phyloP scores from a whole-genome alignment of 495 filamentous ascomycete species.

The Tricharina praecox region DNA sequence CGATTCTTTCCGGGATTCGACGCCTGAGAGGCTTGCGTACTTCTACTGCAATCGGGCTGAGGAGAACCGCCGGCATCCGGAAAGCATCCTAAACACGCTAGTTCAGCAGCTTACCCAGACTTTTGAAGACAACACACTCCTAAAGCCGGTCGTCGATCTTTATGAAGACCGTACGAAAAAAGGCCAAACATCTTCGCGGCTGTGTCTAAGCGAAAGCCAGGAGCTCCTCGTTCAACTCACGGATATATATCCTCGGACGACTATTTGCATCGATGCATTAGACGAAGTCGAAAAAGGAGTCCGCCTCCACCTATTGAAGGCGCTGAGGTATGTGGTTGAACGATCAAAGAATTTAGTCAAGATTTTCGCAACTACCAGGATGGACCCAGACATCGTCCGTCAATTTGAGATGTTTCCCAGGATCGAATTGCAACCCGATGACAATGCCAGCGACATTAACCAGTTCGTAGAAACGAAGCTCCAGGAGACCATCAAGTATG shows the following conservation, averaged over 20 bases:
- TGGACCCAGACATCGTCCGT: constrained; percentile 11
- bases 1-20: not conserved
- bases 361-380: constrained; percentile 16
- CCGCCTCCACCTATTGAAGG: constrained; percentile 4
- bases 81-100: constrained; percentile 4
- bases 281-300: constrained; percentile 12
- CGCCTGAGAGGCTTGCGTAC: constrained; percentile 7
- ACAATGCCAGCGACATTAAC: constrained; percentile 5
- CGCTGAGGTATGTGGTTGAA: constrained; percentile 5
- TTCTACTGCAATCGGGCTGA: constrained; percentile 17
- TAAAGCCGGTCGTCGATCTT: constrained; percentile 2
- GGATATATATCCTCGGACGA: constrained; percentile 8
- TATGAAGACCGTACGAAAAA: not conserved
- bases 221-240: constrained; percentile 4
- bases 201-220: not conserved
- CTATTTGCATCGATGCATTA: constrained; percentile 15
- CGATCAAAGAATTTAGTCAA: constrained; percentile 11
- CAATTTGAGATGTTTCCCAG: constrained; percentile 5
- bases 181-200: not conserved
- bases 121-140: not conserved
- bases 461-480: not conserved
- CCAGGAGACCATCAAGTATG: not conserved
- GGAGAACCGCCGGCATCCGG: constrained; percentile 2
- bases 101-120: constrained; percentile 9
- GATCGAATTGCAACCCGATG: constrained; percentile 2